phyloP scores from a whole-genome alignment of 225 moss, liverwort and hornwort species.

The Physcomitrium patens region DNA sequence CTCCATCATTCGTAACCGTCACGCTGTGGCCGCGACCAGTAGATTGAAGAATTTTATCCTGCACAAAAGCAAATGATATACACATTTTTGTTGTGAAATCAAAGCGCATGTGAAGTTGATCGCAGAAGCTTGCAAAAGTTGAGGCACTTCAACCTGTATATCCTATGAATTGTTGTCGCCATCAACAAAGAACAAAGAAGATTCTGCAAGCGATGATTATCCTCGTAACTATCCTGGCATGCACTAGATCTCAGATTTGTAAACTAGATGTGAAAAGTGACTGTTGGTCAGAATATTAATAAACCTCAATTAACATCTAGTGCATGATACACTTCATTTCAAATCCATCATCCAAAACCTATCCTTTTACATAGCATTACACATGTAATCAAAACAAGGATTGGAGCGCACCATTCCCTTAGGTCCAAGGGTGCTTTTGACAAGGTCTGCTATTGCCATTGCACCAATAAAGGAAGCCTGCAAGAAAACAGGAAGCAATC shows the following conservation, averaged over 20 bases:
- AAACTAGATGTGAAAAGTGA: too few relatives aligned
- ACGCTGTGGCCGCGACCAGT: constrained; percentile 87
- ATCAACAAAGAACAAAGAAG: too few relatives aligned
- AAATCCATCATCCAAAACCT: too few relatives aligned
- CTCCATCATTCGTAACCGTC: constrained; percentile 96
- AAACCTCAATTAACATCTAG: too few relatives aligned
- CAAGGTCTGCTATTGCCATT: constrained; percentile 98
- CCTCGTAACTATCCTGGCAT: too few relatives aligned
- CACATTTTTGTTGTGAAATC: not conserved
- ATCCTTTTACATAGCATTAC: not conserved
- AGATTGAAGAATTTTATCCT: constrained; percentile 99
- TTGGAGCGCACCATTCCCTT: constrained; percentile 84
- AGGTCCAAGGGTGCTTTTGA: constrained; percentile 94
- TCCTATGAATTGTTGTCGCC: not conserved
- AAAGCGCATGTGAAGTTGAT: not conserved
- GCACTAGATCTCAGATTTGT: too few relatives aligned
- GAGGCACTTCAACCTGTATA: not conserved
- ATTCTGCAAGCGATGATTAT: not conserved
- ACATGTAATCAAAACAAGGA: not conserved
- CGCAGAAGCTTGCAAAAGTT: not conserved
- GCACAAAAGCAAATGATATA: not conserved
- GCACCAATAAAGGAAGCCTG: constrained; percentile 99
- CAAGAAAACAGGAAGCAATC: not conserved
- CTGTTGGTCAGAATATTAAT: too few relatives aligned
- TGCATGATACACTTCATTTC: too few relatives aligned